phyloP scores from a whole-genome alignment of 2,329 filamentous ascomycete species.

The Pestalotiopsis sp. region DNA sequence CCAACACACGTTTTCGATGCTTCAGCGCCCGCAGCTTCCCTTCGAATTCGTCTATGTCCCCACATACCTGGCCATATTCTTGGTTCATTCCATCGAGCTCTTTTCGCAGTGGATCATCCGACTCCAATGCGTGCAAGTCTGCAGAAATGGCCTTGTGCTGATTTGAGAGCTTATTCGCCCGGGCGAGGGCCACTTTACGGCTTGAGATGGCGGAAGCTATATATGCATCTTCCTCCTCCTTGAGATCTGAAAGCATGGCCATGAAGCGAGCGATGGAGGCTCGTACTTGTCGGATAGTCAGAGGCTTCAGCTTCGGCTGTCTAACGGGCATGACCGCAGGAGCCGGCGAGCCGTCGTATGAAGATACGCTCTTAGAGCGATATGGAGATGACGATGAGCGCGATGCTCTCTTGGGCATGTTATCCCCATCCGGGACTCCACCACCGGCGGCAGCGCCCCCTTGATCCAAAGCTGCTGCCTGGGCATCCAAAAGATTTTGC shows the following conservation, averaged over 20 bases:
- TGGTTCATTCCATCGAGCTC: conserved; percentile 63
- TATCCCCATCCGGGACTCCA: conserved; percentile 25
- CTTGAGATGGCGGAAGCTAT: conserved; percentile 59
- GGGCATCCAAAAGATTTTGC: conserved; percentile 60
- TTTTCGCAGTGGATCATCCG: conserved; percentile 58
- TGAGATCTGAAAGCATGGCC: conserved; percentile 64
- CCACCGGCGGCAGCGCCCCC: conserved; percentile 19
- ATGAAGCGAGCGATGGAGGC: conserved; percentile 66
- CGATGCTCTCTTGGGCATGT: conserved; percentile 37
- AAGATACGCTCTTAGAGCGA: conserved; percentile 34
- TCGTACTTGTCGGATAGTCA: conserved; percentile 65
- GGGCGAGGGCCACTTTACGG: conserved; percentile 59
- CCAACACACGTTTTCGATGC: conserved; percentile 59
- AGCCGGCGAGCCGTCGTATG: conserved; percentile 24
- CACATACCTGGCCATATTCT: conserved; percentile 56
- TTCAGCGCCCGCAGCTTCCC: conserved; percentile 64
- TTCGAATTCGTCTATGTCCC: conserved; percentile 68
- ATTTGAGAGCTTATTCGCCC: conserved; percentile 55
- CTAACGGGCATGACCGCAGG: conserved; percentile 58
- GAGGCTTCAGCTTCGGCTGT: conserved; percentile 55
- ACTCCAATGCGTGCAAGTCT: conserved; percentile 58
- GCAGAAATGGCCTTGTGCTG: conserved; percentile 51
- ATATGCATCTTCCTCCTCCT: conserved; percentile 67
- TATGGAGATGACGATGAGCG: conserved; percentile 18
- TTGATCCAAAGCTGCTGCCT: conserved; percentile 53